Conservation (phyloP, 257 asterid genomes). For the Scutellaria minor region DNA sequence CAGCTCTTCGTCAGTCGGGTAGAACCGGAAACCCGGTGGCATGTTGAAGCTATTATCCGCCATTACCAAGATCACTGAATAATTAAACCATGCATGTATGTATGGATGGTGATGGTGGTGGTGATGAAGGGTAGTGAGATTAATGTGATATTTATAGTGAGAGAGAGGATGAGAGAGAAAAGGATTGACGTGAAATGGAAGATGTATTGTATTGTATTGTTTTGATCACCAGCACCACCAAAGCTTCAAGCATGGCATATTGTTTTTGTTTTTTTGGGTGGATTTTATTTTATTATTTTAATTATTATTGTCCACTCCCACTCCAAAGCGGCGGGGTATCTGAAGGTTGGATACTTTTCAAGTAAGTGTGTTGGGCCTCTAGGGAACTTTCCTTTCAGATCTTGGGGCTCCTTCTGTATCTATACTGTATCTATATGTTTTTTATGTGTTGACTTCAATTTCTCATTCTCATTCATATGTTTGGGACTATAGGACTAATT, state of each 20-base stretch:
- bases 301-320: background rate
- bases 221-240: constrained; percentile 49
- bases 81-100: background rate
- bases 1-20: constrained; percentile 91
- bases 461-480: constrained; percentile 30
- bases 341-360: constrained; percentile 47
- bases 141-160: constrained; percentile 56
- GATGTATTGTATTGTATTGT: constrained; percentile 33
- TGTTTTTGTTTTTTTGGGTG: constrained; percentile 6
- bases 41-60: constrained; percentile 68
- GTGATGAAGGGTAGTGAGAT: background rate
- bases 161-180: constrained; percentile 31
- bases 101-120: background rate
- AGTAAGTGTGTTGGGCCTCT: constrained; percentile 38
- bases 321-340: constrained; percentile 49
- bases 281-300: background rate
- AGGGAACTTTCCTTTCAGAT: constrained; percentile 21
- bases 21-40: constrained; percentile 94
- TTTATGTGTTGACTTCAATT: constrained; percentile 22
- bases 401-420: no score
- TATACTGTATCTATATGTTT: no score
- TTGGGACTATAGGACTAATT: constrained; percentile 19
- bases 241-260: constrained; percentile 35
- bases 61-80: constrained; percentile 36
- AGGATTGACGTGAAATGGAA: constrained; percentile 68